These are phyloP conservation scores for Coemansia sp. DNA, from an alignment of 192 early-diverging fungal species.

Conservation along the genomic window DNA sequence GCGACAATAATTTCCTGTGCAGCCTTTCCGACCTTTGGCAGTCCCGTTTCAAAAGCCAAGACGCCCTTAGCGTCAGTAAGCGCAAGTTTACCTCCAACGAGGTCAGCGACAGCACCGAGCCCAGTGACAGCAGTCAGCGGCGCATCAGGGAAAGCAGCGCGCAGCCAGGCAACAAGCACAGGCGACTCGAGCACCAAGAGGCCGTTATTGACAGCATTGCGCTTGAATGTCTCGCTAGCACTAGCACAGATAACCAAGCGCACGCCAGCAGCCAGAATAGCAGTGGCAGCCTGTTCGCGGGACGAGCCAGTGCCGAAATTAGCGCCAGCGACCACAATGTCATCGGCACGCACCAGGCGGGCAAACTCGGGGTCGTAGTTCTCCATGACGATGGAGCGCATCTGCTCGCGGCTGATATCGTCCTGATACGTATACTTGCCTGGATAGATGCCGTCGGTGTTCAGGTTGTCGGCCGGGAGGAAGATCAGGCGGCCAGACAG, in stretches of 20 bases:
- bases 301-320: slow-evolving; percentile 99
- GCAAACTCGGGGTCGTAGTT: slow-evolving; percentile 95
- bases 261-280: slow-evolving; percentile 85
- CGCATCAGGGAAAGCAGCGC: slow-evolving; percentile 37
- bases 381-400: slow-evolving; percentile 97
- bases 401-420: slow-evolving; percentile 84
- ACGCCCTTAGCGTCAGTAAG: slow-evolving; percentile 26
- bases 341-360: slow-evolving; percentile 64
- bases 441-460: slow-evolving; percentile 98
- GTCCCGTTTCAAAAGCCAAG: slow-evolving; percentile 22
- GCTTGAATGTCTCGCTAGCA: slow-evolving; percentile 97
- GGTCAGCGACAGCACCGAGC: slow-evolving; percentile 68
- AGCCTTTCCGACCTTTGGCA: slow-evolving; percentile 81
- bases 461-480: slow-evolving; percentile 92
- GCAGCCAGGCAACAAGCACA: slow-evolving; percentile 75
- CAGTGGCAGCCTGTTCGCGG: slow-evolving; percentile 97
- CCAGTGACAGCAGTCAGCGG: slow-evolving; percentile 76
- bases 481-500: slow-evolving; percentile 87
- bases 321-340: slow-evolving; percentile 89
- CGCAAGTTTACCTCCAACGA: slow-evolving; percentile 68
- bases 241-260: slow-evolving; percentile 87
- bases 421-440: slow-evolving; percentile 99
- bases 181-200: slow-evolving; percentile 89
- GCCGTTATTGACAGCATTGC: slow-evolving; percentile 99
- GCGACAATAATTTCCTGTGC: slow-evolving; percentile 98